Evolutionary conservation across 176 grass and related monocot genomes (phyloP).

Genomic region (Eleusine indica): DNA sequence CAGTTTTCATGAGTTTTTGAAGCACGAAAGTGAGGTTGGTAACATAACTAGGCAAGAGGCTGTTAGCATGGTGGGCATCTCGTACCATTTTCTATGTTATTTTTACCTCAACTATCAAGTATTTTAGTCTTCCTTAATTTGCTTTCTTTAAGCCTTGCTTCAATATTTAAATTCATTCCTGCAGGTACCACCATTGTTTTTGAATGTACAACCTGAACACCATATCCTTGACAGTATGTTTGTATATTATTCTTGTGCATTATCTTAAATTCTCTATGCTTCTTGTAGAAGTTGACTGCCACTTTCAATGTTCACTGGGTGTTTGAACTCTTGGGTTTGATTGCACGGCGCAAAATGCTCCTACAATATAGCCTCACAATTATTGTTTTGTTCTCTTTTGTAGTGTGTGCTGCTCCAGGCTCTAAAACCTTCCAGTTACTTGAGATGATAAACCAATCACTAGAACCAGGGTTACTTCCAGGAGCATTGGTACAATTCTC

Average conservation of each 20-base stretch:
- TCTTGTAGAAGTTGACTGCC: background rate
- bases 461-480: conserved; percentile 60
- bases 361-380: background rate
- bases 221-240: conserved; percentile 91
- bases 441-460: conserved; percentile 86
- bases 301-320: conserved; percentile 10
- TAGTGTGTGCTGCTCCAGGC: conserved; percentile 97
- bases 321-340: conserved; percentile 17
- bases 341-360: background rate
- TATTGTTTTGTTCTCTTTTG: conserved; percentile 26
- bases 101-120: conserved; percentile 10
- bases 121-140: background rate
- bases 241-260: conserved; percentile 22
- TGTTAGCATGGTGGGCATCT: conserved; percentile 87
- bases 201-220: conserved; percentile 79
- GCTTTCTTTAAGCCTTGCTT: conserved; percentile 22
- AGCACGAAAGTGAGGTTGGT: conserved; percentile 92
- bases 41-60: conserved; percentile 99
- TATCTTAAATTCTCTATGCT: background rate
- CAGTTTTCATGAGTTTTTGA: conserved; percentile 97
- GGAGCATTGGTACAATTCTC: conserved; percentile 62
- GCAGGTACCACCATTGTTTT: conserved; percentile 86
- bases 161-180: conserved; percentile 36
- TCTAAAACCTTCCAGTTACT: conserved; percentile 97
- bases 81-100: background rate